Conservation (phyloP, 305 asterid genomes). For the Solanum hybrid region DNA sequence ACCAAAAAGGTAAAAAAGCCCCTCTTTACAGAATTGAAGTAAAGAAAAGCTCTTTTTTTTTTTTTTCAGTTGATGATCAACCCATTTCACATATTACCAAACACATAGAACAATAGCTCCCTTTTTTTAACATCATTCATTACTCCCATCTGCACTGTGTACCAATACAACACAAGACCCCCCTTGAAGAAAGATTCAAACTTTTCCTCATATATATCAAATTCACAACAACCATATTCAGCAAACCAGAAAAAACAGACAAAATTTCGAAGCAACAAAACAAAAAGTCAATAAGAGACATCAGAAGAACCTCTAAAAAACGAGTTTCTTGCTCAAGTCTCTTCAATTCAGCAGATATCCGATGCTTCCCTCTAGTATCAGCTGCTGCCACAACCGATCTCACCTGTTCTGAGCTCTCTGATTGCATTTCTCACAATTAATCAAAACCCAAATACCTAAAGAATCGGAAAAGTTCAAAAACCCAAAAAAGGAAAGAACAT, state of each 20-base stretch:
- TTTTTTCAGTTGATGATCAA: background rate
- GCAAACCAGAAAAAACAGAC: background rate
- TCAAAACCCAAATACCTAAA: background rate
- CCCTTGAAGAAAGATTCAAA: background rate
- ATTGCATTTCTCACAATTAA: constrained; percentile 24
- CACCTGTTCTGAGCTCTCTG: constrained; percentile 25
- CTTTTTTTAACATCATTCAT: background rate
- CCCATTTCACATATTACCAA: background rate
- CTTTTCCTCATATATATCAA: background rate
- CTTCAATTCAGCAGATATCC: constrained; percentile 42
- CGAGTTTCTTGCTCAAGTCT: constrained; percentile 44
- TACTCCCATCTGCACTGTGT: background rate
- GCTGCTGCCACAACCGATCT: constrained; percentile 20
- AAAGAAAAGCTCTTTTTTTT: background rate
- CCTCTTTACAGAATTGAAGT: background rate
- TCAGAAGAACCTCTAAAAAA: constrained; percentile 30
- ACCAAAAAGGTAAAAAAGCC: background rate
- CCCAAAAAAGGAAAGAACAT: background rate
- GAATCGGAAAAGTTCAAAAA: background rate
- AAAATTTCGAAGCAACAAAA: background rate
- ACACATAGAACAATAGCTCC: background rate
- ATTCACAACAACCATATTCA: background rate
- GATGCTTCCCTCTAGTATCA: constrained; percentile 42
- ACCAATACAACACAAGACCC: background rate
- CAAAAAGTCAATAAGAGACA: background rate